A percentile compares a stretch with the other conserved stretches of the same genome.
These are phyloP conservation scores for Flaveria linearis DNA, from an alignment of 129 eudicot species.

Conservation along the genomic window DNA sequence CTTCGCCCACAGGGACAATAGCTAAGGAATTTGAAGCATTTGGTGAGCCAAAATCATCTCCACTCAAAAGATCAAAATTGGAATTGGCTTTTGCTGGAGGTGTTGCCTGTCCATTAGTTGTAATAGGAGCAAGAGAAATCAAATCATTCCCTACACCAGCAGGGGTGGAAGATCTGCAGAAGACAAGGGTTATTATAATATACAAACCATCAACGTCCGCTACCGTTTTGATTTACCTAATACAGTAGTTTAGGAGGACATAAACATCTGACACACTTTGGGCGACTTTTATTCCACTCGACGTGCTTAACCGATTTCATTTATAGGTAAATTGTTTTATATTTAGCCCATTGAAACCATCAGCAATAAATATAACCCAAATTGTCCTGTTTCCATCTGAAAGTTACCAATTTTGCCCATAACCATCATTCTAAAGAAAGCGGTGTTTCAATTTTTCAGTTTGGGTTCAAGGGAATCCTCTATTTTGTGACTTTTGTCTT, in stretches of 20 bases:
- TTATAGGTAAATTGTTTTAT: not conserved
- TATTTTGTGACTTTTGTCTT: not conserved
- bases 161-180: conserved; percentile 52
- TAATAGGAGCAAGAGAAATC: conserved; percentile 51
- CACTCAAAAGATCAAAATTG: conserved; percentile 81
- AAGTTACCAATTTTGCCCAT: not conserved
- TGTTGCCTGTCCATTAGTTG: conserved; percentile 47
- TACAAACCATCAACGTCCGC: not conserved
- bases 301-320: not conserved
- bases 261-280: not conserved
- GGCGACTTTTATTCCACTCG: not conserved
- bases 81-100: conserved; percentile 40
- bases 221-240: not conserved
- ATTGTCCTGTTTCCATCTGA: not conserved
- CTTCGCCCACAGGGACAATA: conserved; percentile 65
- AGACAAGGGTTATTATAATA: not conserved
- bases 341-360: not conserved
- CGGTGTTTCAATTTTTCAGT: not conserved
- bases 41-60: conserved; percentile 72
- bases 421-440: not conserved
- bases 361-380: not conserved
- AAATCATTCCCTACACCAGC: conserved; percentile 41
- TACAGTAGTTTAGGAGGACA: not conserved
- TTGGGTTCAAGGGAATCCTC: not conserved
- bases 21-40: conserved; percentile 58